Evolutionary conservation across 176 grass and related monocot species (phyloP).

Genomic region (Saccharum spontaneum): DNA sequence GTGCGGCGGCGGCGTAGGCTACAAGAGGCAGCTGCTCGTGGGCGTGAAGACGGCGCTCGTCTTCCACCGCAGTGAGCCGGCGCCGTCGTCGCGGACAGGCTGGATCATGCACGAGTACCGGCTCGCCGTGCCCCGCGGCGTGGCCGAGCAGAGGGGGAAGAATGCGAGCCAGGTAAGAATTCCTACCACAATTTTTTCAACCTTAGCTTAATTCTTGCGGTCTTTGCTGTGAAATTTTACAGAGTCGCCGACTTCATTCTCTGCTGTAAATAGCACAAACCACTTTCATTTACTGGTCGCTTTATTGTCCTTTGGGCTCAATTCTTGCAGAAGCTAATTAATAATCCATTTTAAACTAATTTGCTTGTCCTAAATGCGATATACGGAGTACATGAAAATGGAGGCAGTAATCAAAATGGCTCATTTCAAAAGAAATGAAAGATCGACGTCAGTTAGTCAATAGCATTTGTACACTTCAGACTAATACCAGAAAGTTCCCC

Average conservation of each 20-base stretch:
- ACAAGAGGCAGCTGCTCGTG: conserved; percentile 37
- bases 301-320: no score
- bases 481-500: neutral
- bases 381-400: no score
- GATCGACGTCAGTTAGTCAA: no score
- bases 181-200: neutral
- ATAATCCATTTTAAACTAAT: no score
- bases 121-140: conserved; percentile 30
- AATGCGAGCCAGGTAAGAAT: conserved; percentile 37
- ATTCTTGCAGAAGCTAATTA: no score
- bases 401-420: no score
- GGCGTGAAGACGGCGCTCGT: conserved; percentile 63
- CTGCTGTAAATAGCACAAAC: neutral
- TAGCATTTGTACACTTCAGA: neutral
- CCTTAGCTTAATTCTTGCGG: neutral
- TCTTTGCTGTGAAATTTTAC: neutral
- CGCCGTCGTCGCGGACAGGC: conserved; percentile 40
- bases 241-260: neutral
- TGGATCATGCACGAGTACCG: conserved; percentile 89
- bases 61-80: conserved; percentile 48
- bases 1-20: conserved; percentile 1
- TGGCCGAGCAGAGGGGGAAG: neutral
- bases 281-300: neutral
- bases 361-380: no score
- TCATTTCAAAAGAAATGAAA: no score